Evolutionary conservation across 75 land plant species (phyloP), one percentile per base, ranked within the genome.

Genomic region (Sequoiadendron giganteum): DNA sequence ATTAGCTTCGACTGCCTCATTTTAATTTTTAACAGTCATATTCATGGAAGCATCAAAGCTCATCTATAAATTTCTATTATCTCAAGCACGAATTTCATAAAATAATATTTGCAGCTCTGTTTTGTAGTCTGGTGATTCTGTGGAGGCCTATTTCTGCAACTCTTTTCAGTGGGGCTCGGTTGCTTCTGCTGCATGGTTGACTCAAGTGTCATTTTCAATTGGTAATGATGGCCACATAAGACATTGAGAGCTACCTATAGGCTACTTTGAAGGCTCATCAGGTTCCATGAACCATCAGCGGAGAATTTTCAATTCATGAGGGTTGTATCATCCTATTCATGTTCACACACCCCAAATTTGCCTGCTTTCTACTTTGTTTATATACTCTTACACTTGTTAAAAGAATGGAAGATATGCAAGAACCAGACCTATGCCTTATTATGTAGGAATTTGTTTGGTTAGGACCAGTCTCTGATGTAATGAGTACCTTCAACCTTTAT

Each of bases 181-280:
- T 47, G 48, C 48, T 47, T 47, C 48, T 47, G 48, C 48, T 7
- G 3, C 48, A 47, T n/a, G 48, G 48, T 3, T 47, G 48, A 47
- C 6, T 47, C 48, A 47, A 47, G 47, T 45, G 47, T 45, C 47
- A 45, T 45, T 45, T 45, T 40, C 42, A 40, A 40, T 40, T 45
- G 7, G 47, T 45, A 45, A 45, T 45, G 47, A 45, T 6, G 5
- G 47, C 47, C 47, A 45, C 5, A 45, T 96, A 96, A 43, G 97
- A 95, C 73, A 86, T 96, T 14, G 91, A 93, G 91, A 86, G 80
- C 21, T 89, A 83, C 79, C 47, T 96, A 42, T 93, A 36, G 93
- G 95, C 87, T 88, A 95, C 42, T 96, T 96, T 87, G 95, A 94
- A 79, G 98, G 97, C 25, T 90, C 93, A 34, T 86, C 82, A 75